phyloP scores from a whole-genome alignment of 1,284 basidiomycete genomes.

The Mycena sp. region DNA sequence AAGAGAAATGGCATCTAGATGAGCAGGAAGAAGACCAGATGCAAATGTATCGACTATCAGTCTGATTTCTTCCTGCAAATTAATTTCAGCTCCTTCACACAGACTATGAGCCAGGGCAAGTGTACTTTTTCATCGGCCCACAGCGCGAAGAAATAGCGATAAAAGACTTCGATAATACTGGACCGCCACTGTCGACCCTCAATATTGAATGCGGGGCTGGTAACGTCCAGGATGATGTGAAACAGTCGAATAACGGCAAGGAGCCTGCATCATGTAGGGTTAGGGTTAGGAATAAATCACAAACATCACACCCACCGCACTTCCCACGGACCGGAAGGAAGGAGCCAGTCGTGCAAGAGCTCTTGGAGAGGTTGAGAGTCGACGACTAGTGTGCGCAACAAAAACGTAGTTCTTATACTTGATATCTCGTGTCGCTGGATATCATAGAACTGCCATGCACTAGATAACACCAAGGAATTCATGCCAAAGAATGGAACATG shows the following conservation, averaged over 20 bases:
- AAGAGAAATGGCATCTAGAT: slow-evolving; percentile 68
- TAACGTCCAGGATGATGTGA: slow-evolving; percentile 72
- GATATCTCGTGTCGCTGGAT: slow-evolving; percentile 65
- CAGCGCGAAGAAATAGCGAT: slow-evolving; percentile 67
- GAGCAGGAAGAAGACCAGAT: slow-evolving; percentile 68
- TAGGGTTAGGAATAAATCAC: not conserved
- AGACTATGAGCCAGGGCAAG: not conserved
- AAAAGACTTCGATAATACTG: slow-evolving; percentile 67
- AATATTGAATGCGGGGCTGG: slow-evolving; percentile 66
- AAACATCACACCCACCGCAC: slow-evolving; percentile 49
- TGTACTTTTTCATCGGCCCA: slow-evolving; percentile 73
- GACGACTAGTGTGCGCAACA: slow-evolving; percentile 70
- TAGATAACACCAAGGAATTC: slow-evolving; percentile 41
- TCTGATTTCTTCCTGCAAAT: slow-evolving; percentile 71
- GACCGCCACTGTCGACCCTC: slow-evolving; percentile 76
- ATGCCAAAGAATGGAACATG: slow-evolving; percentile 34
- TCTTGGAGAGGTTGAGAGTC: slow-evolving; percentile 69
- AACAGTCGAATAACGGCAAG: slow-evolving; percentile 63
- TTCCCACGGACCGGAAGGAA: slow-evolving; percentile 56
- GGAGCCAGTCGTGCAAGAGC: slow-evolving; percentile 55
- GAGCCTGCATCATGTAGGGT: slow-evolving; percentile 37
- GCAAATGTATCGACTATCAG: slow-evolving; percentile 65
- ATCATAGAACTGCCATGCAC: slow-evolving; percentile 75
- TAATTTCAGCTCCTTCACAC: not conserved
- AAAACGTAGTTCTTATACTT: slow-evolving; percentile 60